Evolutionary conservation across 2,329 filamentous ascomycete genomes (phyloP).

Genomic region (Pseudogymnoascus sp.): DNA sequence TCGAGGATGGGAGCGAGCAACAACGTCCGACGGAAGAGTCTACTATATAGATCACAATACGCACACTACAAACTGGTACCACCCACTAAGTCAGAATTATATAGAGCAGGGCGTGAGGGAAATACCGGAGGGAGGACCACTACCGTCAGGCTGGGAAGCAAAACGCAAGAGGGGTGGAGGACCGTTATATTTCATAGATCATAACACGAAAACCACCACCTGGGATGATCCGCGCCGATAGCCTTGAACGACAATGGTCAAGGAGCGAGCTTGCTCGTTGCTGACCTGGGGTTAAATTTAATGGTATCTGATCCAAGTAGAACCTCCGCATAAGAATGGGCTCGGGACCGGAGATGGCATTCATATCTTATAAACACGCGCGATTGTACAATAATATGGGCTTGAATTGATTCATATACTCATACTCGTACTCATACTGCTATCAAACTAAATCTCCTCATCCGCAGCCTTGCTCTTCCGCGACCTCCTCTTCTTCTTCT

Average conservation of each 20-base stretch:
- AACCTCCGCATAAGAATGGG: constrained; percentile 1
- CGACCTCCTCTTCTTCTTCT: constrained; percentile 46
- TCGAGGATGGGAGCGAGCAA: constrained; percentile 86
- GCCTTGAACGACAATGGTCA: constrained; percentile 21
- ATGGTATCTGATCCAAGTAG: neutral
- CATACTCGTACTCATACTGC: constrained; percentile 1
- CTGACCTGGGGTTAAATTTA: neutral
- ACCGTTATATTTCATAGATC: constrained; percentile 96
- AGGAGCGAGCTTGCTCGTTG: neutral
- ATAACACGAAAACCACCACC: constrained; percentile 98
- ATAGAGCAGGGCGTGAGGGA: constrained; percentile 3
- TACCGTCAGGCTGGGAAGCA: constrained; percentile 90
- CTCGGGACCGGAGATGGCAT: neutral
- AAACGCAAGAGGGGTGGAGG: constrained; percentile 99
- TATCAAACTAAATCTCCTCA: constrained; percentile 8
- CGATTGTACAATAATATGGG: constrained; percentile 1
- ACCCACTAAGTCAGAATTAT: neutral
- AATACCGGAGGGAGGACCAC: constrained; percentile 78
- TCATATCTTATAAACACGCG: neutral
- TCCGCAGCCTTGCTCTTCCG: constrained; percentile 29
- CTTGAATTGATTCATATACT: constrained; percentile 6
- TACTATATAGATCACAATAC: constrained; percentile 98
- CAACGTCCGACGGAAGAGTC: constrained; percentile 79
- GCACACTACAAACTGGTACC: constrained; percentile 76
- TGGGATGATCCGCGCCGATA: constrained; percentile 81